Evolutionary conservation across 306 rosid genomes (phyloP), one percentile per base, ranked within the genome.

Genomic region (Styphnolobium japonicum): DNA sequence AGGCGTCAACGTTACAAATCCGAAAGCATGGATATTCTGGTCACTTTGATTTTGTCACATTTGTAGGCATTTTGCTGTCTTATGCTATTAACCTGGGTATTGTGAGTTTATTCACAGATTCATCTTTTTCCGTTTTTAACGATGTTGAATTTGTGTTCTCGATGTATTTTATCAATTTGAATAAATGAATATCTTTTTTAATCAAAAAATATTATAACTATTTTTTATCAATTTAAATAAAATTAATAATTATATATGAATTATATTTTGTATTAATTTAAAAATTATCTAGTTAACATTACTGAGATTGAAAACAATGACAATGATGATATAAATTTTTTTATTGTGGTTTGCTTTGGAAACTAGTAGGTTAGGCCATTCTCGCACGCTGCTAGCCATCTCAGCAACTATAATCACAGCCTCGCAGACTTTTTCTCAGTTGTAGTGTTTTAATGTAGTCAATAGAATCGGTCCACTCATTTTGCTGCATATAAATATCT

Each of bases 391-490:
- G 33, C 6, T 33, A 2, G 10, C 27, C 7, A 71, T 80, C 43
- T 16, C 57, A 73, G 16, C 74, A 75, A 65, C 69, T 52, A 80
- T 45, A 70, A 34, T 31, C 15, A 21, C 22, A 18, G 8, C 18
- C 22, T 31, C 15, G 15, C 22, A 18, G 8, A 18, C 22, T 42
- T 56, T 63, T 33, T 67, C 61, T 65, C 15, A 42, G 21, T 22
- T 27, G 9, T 49, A 27, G 56, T 31, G 0, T 9, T 67, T 36
- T 5, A 46, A 42, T 36, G 63, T 1, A 57, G 60, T 43, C 23
- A 67, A 65, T 23, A 7, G 65, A 77, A 67, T 19, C 15, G 12
- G 48, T 31, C 62, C 80, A 62, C 71, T 10, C 80, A 45, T 51
- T 14, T 25, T 56, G 56, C 29, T 16, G 15, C 7, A 49, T 5